Conservation (phyloP, 1,284 basidiomycete genomes). For the Termitomyces sp. region DNA sequence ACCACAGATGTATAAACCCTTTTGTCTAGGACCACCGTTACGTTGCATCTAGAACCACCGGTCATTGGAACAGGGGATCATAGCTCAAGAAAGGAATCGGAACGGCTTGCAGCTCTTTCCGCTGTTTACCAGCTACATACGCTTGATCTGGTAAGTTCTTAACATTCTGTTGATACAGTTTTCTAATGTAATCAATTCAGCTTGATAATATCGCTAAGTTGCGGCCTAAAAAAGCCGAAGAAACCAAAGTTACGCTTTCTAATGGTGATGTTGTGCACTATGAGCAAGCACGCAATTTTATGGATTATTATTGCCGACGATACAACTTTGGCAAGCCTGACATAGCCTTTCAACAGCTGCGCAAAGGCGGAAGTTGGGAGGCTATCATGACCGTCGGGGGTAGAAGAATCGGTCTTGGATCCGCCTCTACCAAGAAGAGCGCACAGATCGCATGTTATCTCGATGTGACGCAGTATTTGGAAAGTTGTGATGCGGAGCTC, state of each 20-base stretch:
- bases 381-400: constrained; percentile 81
- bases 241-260: constrained; percentile 43
- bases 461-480: constrained; percentile 85
- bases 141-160: constrained; percentile 47
- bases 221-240: constrained; percentile 22
- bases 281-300: constrained; percentile 83
- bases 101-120: constrained; percentile 71
- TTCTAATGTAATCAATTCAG: constrained; percentile 17
- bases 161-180: neutral
- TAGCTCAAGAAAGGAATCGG: constrained; percentile 62
- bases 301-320: constrained; percentile 90
- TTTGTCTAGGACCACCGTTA: constrained; percentile 42
- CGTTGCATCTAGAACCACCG: constrained; percentile 38
- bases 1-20: neutral
- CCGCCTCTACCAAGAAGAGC: constrained; percentile 68
- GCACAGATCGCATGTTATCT: constrained; percentile 78
- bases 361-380: constrained; percentile 54
- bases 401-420: constrained; percentile 76
- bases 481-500: constrained; percentile 74
- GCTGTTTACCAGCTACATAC: constrained; percentile 65
- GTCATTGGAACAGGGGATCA: constrained; percentile 63
- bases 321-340: constrained; percentile 83
- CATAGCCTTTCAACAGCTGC: constrained; percentile 48
- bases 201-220: constrained; percentile 30
- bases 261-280: constrained; percentile 67